These are phyloP conservation scores for Verticillium longisporum DNA, from an alignment of 2,329 filamentous ascomycete genomes.

Conservation along the genomic window DNA sequence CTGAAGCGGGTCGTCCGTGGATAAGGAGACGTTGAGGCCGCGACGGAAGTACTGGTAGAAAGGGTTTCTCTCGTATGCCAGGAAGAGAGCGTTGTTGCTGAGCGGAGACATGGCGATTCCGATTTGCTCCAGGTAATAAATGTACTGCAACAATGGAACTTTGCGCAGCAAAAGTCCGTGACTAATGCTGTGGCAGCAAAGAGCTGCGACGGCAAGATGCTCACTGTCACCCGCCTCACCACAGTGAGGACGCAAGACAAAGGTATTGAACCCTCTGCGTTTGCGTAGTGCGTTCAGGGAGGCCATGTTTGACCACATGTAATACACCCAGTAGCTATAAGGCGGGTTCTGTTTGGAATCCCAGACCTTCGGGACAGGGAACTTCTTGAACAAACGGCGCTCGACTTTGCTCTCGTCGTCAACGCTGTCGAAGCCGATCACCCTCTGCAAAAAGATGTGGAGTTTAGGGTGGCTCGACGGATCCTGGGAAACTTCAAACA, in stretches of 20 bases:
- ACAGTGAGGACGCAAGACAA: slow-evolving; percentile 86
- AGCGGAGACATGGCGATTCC: slow-evolving; percentile 98
- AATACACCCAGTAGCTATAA: slow-evolving; percentile 99
- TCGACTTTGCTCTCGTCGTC: slow-evolving; percentile 98
- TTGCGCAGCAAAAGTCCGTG: slow-evolving; percentile 90
- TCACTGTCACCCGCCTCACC: slow-evolving; percentile 96
- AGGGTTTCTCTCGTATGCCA: slow-evolving; percentile 94
- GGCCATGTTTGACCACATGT: slow-evolving; percentile 87
- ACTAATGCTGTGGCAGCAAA: slow-evolving; percentile 95
- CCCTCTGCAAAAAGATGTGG: slow-evolving; percentile 87
- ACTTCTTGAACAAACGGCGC: slow-evolving; percentile 89
- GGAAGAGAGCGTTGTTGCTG: slow-evolving; percentile 93
- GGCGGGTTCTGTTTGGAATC: slow-evolving; percentile 90
- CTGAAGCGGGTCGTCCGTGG: slow-evolving; percentile 92
- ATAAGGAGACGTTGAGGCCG: slow-evolving; percentile 90
- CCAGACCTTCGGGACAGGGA: slow-evolving; percentile 85
- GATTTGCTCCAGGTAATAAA: slow-evolving; percentile 97
- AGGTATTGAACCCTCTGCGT: slow-evolving; percentile 90
- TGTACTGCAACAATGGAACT: slow-evolving; percentile 88
- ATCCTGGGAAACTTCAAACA: slow-evolving; percentile 90
- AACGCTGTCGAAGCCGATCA: slow-evolving; percentile 95
- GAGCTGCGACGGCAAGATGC: slow-evolving; percentile 82
- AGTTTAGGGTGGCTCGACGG: slow-evolving; percentile 84
- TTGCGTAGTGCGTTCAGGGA: slow-evolving; percentile 91
- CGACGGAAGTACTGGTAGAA: slow-evolving; percentile 94